Evolutionary conservation across 2,329 filamentous ascomycete species (phyloP).

Genomic region (Aspergillus jensenii): DNA sequence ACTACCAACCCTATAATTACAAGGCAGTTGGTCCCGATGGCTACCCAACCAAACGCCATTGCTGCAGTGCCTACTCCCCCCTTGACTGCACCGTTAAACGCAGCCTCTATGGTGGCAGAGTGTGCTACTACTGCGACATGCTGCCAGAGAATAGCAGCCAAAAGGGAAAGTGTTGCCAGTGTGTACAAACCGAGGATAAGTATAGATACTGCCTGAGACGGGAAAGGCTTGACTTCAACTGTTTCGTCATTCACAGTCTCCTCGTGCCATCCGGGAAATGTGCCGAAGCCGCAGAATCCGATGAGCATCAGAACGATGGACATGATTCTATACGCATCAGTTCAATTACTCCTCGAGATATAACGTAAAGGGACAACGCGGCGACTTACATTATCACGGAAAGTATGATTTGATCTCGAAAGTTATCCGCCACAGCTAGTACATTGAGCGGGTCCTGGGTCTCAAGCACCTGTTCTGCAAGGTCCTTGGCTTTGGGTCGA

Average conservation of each 20-base stretch:
- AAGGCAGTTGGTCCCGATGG: background rate
- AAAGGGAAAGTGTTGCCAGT: background rate
- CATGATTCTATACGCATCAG: background rate
- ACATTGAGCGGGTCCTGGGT: background rate
- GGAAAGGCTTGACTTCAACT: background rate
- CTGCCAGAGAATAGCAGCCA: background rate
- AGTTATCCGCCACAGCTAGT: background rate
- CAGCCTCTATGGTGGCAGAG: background rate
- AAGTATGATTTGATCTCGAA: background rate
- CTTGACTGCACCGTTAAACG: background rate
- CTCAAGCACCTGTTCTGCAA: background rate
- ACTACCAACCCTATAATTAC: background rate
- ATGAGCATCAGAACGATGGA: background rate
- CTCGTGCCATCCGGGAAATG: background rate
- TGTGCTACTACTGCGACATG: background rate
- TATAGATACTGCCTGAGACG: background rate
- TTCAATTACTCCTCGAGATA: background rate
- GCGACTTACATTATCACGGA: background rate
- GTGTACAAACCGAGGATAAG: background rate
- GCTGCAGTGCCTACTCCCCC: background rate
- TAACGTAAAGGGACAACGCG: no score
- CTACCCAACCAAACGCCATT: background rate
- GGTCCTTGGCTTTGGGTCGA: background rate
- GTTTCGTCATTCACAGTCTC: background rate
- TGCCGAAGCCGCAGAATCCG: background rate